Conservation (phyloP, 1,284 basidiomycete species). For the Ceratobasidium sp. region DNA sequence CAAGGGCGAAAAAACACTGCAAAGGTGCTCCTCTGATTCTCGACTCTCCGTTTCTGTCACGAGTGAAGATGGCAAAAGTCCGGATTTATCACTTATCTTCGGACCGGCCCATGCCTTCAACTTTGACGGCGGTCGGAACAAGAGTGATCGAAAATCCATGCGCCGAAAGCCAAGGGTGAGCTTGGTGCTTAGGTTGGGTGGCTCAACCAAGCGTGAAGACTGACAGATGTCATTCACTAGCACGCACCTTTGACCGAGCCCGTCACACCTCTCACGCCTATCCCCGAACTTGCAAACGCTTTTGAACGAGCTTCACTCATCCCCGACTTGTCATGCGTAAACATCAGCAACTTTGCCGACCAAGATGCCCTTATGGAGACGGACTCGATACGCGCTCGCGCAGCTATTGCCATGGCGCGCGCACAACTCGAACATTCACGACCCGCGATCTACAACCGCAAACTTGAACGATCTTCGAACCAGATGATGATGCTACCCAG, state of each 20-base stretch:
- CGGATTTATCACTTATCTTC: background rate
- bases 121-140: background rate
- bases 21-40: slow-evolving; percentile 16
- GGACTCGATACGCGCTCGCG: slow-evolving; percentile 27
- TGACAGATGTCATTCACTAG: background rate
- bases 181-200: background rate
- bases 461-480: slow-evolving; percentile 22
- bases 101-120: background rate
- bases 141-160: background rate
- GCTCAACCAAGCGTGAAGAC: background rate
- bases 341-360: background rate
- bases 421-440: slow-evolving; percentile 33
- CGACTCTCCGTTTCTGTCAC: background rate
- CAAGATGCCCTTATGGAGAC: slow-evolving; percentile 32
- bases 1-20: slow-evolving; percentile 7
- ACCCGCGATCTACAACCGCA: slow-evolving; percentile 25
- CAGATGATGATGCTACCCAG: slow-evolving; percentile 31
- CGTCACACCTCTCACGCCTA: slow-evolving; percentile 1
- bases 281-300: slow-evolving; percentile 6
- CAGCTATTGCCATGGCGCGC: slow-evolving; percentile 24
- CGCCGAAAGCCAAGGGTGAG: slow-evolving; percentile 12
- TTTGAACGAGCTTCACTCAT: slow-evolving; percentile 10
- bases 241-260: background rate
- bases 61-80: background rate
- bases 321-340: background rate